These are phyloP conservation scores for Phyllosticta ampelicida DNA, from an alignment of 2,329 filamentous ascomycete genomes.

Conservation along the genomic window DNA sequence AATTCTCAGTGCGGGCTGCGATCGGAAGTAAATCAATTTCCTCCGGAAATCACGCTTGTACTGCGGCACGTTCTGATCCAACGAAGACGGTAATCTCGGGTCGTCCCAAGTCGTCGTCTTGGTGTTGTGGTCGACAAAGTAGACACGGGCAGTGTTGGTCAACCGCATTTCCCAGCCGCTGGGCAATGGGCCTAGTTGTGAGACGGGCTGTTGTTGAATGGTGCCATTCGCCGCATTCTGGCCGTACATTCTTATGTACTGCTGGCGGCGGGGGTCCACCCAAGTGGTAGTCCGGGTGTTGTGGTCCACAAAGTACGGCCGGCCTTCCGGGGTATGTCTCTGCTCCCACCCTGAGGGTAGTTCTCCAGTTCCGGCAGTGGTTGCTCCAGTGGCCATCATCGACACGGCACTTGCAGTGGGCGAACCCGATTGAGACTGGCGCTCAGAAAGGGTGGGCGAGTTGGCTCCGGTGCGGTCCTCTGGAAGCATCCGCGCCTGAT, in stretches of 20 bases:
- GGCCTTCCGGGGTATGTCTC: constrained; percentile 85
- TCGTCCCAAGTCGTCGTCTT: constrained; percentile 99
- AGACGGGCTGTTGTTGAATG: constrained; percentile 95
- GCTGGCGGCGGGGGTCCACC: constrained; percentile 93
- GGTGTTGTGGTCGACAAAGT: constrained; percentile 99
- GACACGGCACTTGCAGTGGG: constrained; percentile 53
- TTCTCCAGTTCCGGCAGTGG: constrained; percentile 87
- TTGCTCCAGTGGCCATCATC: constrained; percentile 92
- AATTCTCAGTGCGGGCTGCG: constrained; percentile 90
- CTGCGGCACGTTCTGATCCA: constrained; percentile 97
- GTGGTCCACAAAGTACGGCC: constrained; percentile 95
- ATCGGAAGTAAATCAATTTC: constrained; percentile 98
- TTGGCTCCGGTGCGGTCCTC: constrained; percentile 91
- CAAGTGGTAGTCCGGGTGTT: constrained; percentile 97
- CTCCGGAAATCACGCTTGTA: constrained; percentile 98
- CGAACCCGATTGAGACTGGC: constrained; percentile 31
- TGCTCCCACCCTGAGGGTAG: constrained; percentile 95
- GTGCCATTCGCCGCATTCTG: constrained; percentile 64
- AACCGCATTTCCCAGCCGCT: constrained; percentile 99
- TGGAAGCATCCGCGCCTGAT: constrained; percentile 90
- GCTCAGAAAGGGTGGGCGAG: constrained; percentile 64
- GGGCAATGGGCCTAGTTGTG: constrained; percentile 85
- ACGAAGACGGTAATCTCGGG: constrained; percentile 81
- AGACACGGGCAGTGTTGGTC: constrained; percentile 93
- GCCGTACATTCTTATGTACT: constrained; percentile 98